Conservation (phyloP, 768 basidiomycete species). For the Rhodotorula taiwanensis region DNA sequence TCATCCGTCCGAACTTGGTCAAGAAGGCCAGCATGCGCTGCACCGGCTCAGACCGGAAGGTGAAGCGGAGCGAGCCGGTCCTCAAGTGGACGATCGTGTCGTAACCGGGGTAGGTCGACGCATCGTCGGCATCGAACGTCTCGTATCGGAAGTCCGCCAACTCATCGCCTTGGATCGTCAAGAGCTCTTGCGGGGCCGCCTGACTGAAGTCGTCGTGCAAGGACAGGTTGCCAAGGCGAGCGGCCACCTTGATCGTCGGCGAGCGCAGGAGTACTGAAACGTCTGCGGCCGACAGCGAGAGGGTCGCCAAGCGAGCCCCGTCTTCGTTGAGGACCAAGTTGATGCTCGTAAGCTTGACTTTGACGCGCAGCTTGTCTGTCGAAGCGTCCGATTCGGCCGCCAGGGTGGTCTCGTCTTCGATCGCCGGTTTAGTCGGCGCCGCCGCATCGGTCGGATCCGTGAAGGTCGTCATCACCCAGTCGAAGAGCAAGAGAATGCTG, state of each 20-base stretch:
- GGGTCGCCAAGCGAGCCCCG: conserved; percentile 64
- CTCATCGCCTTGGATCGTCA: conserved; percentile 89
- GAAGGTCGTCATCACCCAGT: conserved; percentile 97
- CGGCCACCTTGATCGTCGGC: conserved; percentile 68
- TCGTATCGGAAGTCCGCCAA: conserved; percentile 91
- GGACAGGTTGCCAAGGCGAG: conserved; percentile 73
- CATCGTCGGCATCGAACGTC: conserved; percentile 68
- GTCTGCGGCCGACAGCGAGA: conserved; percentile 83
- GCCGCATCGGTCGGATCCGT: conserved; percentile 32
- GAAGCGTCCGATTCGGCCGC: conserved; percentile 19
- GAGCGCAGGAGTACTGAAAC: conserved; percentile 67
- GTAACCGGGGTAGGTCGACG: conserved; percentile 64
- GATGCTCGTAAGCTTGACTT: conserved; percentile 63
- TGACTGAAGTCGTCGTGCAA: conserved; percentile 56
- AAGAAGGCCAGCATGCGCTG: conserved; percentile 77
- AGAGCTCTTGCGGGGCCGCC: conserved; percentile 63
- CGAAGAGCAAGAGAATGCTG: conserved; percentile 81
- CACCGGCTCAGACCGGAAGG: conserved; percentile 85
- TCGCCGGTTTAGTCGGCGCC: conserved; percentile 8
- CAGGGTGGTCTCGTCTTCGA: not conserved
- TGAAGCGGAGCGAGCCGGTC: conserved; percentile 81
- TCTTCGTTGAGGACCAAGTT: conserved; percentile 64
- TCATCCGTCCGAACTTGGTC: conserved; percentile 77
- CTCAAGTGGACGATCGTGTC: conserved; percentile 74
- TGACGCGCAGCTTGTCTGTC: conserved; percentile 64